phyloP scores from a whole-genome alignment of 768 basidiomycete genomes.

The Amanita rubescens region DNA sequence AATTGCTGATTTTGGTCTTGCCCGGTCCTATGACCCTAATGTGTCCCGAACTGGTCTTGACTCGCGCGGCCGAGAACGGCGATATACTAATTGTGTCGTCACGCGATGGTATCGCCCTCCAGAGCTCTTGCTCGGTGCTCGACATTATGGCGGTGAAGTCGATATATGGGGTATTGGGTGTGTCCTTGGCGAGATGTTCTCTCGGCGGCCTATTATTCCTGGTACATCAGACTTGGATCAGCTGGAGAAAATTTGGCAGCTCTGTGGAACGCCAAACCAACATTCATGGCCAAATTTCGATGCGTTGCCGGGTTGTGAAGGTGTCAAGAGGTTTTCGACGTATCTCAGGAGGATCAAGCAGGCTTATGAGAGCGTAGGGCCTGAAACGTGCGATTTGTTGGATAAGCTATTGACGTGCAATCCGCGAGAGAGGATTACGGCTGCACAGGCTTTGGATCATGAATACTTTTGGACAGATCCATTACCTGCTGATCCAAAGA shows the following conservation, averaged over 20 bases:
- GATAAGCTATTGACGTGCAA: slow-evolving; percentile 80
- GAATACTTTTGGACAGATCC: slow-evolving; percentile 95
- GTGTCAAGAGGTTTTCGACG: slow-evolving; percentile 54
- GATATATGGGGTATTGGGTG: slow-evolving; percentile 98
- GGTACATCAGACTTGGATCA: slow-evolving; percentile 91
- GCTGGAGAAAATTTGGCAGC: slow-evolving; percentile 77
- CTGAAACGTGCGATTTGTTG: slow-evolving; percentile 73
- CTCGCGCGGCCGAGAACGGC: slow-evolving; percentile 45
- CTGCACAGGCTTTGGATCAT: slow-evolving; percentile 81
- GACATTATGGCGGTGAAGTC: slow-evolving; percentile 87
- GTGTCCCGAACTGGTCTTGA: slow-evolving; percentile 31
- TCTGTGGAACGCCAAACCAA: slow-evolving; percentile 86
- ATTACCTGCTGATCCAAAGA: slow-evolving; percentile 76
- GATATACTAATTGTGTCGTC: slow-evolving; percentile 94
- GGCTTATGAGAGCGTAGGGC: slow-evolving; percentile 57
- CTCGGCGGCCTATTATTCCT: slow-evolving; percentile 75
- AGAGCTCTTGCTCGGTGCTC: slow-evolving; percentile 82
- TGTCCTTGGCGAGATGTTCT: slow-evolving; percentile 96
- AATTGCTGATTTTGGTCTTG: slow-evolving; percentile 95
- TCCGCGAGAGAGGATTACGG: slow-evolving; percentile 78
- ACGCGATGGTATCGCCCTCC: slow-evolving; percentile 95
- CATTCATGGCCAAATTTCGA: slow-evolving; percentile 78
- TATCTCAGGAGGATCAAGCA: slow-evolving; percentile 48
- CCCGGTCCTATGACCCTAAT: slow-evolving; percentile 65
- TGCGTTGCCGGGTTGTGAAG: slow-evolving; percentile 70